Percentiles rank a stretch among this genome's conserved stretches.
Conservation (phyloP, 2,329 filamentous ascomycete species). For the Microdochium bolleyi region DNA sequence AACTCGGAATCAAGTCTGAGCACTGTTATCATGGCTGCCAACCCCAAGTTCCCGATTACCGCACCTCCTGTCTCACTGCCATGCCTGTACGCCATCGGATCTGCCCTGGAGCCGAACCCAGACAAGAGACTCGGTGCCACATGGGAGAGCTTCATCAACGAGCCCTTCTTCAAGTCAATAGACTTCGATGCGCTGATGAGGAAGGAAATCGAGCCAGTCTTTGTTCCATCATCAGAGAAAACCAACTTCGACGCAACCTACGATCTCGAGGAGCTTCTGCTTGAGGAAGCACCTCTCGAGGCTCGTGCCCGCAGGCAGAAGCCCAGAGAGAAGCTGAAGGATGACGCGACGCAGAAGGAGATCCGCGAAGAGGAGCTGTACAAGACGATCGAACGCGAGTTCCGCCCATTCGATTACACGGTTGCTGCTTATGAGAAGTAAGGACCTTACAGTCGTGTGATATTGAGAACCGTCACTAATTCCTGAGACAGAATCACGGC, state of each 20-base stretch:
- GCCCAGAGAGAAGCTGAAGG: conserved; percentile 81
- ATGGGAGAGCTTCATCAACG: conserved; percentile 78
- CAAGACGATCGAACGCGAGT: conserved; percentile 87
- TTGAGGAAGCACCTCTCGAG: conserved; percentile 93
- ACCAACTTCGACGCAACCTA: conserved; percentile 99
- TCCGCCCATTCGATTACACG: conserved; percentile 94
- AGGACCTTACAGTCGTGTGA: conserved; percentile 14
- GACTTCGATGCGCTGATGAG: conserved; percentile 79
- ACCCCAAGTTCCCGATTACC: conserved; percentile 85
- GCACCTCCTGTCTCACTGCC: conserved; percentile 81
- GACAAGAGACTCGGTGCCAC: conserved; percentile 75
- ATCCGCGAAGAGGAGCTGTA: conserved; percentile 92
- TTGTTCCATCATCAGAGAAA: conserved; percentile 91
- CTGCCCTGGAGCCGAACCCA: conserved; percentile 73
- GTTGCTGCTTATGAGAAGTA: conserved; percentile 69
- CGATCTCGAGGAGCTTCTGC: conserved; percentile 83
- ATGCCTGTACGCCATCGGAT: conserved; percentile 83
- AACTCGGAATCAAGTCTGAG: conserved; percentile 75
- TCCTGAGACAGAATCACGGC: conserved; percentile 27
- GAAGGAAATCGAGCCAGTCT: conserved; percentile 86
- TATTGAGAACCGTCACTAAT: conserved; percentile 1
- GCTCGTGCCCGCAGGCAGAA: conserved; percentile 89
- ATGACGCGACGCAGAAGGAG: conserved; percentile 91
- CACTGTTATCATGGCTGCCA: conserved; percentile 71
- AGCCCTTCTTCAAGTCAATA: conserved; percentile 81